These are phyloP conservation scores for Ganoderma resinaceum DNA, from an alignment of 1,284 basidiomycete species.

Conservation along the genomic window DNA sequence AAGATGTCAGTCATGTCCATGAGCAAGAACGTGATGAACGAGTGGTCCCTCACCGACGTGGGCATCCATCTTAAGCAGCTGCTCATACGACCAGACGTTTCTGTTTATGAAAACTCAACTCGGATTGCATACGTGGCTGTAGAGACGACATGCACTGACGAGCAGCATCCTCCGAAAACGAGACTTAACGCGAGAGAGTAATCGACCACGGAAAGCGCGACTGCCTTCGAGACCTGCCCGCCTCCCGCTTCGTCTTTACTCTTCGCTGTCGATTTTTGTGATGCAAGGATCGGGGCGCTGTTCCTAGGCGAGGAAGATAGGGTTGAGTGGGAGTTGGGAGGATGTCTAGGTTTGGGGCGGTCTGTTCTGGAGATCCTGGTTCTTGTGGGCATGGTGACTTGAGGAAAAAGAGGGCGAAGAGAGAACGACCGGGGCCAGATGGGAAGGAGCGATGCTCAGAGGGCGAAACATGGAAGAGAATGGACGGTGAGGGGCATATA, in stretches of 20 bases:
- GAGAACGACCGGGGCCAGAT: background rate
- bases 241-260: background rate
- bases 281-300: background rate
- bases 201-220: conserved; percentile 50
- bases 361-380: conserved; percentile 1
- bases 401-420: conserved; percentile 1
- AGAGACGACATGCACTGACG: conserved; percentile 51
- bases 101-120: conserved; percentile 42
- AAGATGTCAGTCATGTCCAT: background rate
- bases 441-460: background rate
- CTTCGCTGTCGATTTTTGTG: background rate
- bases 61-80: conserved; percentile 74
- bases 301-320: background rate
- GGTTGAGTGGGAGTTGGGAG: background rate
- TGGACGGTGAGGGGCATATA: conserved; percentile 1
- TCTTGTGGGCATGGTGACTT: conserved; percentile 13
- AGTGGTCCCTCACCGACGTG: conserved; percentile 60
- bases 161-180: conserved; percentile 85
- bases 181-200: conserved; percentile 59
- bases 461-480: conserved; percentile 9
- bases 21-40: too few species aligned
- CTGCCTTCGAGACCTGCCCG: conserved; percentile 22
- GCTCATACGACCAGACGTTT: conserved; percentile 76
- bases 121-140: conserved; percentile 1
- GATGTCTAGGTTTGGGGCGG: background rate